Conservation (phyloP, 192 early-diverging fungal species). For the Coemansia asiatica region DNA sequence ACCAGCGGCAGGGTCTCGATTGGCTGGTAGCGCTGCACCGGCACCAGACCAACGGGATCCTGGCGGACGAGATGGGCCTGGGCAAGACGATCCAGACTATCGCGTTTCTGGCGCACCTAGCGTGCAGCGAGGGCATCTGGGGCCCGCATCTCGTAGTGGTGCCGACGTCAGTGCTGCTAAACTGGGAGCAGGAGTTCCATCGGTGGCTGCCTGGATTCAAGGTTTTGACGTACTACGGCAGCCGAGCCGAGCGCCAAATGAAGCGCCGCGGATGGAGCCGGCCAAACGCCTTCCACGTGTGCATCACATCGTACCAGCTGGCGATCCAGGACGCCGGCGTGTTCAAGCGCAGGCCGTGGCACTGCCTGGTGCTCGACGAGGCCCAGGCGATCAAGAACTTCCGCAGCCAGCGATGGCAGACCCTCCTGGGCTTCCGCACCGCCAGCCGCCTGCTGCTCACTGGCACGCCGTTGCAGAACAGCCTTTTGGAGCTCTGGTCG, state of each 20-base stretch:
- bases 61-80: constrained; percentile 94
- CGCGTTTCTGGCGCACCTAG: constrained; percentile 80
- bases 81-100: constrained; percentile 98
- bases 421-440: constrained; percentile 75
- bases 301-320: constrained; percentile 74
- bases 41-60: constrained; percentile 84
- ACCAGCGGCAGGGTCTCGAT: constrained; percentile 87
- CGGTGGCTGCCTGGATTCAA: constrained; percentile 72
- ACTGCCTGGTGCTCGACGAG: constrained; percentile 91
- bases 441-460: constrained; percentile 89
- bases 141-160: constrained; percentile 95
- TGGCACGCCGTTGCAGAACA: constrained; percentile 96
- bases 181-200: constrained; percentile 90
- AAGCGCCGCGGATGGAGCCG: constrained; percentile 57
- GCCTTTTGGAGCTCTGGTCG: constrained; percentile 83
- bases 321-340: constrained; percentile 67
- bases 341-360: constrained; percentile 80
- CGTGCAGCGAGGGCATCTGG: constrained; percentile 67
- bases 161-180: constrained; percentile 85
- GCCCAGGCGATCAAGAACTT: constrained; percentile 96
- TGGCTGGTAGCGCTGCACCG: constrained; percentile 88
- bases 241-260: constrained; percentile 52
- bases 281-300: constrained; percentile 79
- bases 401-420: constrained; percentile 86
- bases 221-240: constrained; percentile 73